These are phyloP conservation scores for Thermothelomyces thermophilus DNA, from an alignment of 2,329 filamentous ascomycete genomes.

Conservation along the genomic window DNA sequence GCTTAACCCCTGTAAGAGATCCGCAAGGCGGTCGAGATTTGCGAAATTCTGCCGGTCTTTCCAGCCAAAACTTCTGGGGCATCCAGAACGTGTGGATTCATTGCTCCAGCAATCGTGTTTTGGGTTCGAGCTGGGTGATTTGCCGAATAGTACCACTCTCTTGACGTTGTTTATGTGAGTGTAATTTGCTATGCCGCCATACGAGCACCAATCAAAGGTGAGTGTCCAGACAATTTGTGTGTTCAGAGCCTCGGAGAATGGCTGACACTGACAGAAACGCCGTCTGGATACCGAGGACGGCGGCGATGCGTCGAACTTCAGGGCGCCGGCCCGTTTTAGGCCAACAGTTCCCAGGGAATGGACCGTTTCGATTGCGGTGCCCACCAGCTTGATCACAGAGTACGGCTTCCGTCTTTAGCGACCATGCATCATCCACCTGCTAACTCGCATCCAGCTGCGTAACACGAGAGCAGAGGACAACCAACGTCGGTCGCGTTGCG, in stretches of 20 bases:
- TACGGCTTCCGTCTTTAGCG: slow-evolving; percentile 31
- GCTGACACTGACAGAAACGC: slow-evolving; percentile 46
- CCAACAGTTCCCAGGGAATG: slow-evolving; percentile 59
- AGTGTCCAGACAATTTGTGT: slow-evolving; percentile 3
- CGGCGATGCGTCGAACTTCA: slow-evolving; percentile 49
- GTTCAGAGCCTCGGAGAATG: too few relatives aligned
- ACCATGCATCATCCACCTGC: neutral
- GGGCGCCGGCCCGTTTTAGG: slow-evolving; percentile 62
- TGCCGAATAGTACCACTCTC: too few relatives aligned
- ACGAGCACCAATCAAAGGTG: slow-evolving; percentile 21
- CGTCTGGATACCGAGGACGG: slow-evolving; percentile 38
- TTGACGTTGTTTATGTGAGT: too few relatives aligned
- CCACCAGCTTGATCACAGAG: slow-evolving; percentile 72
- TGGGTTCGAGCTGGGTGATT: too few relatives aligned
- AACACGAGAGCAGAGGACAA: slow-evolving; percentile 69
- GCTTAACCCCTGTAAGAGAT: neutral
- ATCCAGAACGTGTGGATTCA: neutral
- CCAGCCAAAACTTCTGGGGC: slow-evolving; percentile 14
- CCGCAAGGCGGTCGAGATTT: slow-evolving; percentile 25
- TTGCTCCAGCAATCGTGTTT: neutral
- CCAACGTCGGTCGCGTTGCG: slow-evolving; percentile 67
- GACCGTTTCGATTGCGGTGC: slow-evolving; percentile 72
- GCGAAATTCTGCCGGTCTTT: slow-evolving; percentile 18
- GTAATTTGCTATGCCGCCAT: slow-evolving; percentile 24
- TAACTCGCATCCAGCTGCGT: slow-evolving; percentile 48